A percentile compares a stretch with the other conserved stretches of the same genome.
phyloP scores from a whole-genome alignment of 2,329 filamentous ascomycete species.

The Tolypocladium album region DNA sequence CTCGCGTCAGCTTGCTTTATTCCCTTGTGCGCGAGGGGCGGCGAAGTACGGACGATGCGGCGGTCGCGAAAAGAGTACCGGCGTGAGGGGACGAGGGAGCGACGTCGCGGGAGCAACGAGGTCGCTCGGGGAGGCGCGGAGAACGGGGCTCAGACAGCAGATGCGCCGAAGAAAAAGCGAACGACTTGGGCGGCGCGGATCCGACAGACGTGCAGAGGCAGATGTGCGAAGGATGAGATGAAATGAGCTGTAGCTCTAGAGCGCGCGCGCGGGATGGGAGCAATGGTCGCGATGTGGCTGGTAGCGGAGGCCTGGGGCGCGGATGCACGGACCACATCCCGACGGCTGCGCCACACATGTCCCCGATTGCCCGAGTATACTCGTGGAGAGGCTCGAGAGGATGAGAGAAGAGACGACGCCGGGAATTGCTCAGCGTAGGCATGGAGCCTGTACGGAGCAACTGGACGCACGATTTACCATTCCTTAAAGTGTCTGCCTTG shows the following conservation, averaged over 20 bases:
- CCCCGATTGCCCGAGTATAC: too few relatives aligned
- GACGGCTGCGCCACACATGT: background rate
- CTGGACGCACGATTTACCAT: too few relatives aligned
- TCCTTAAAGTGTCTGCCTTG: background rate
- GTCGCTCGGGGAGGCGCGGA: background rate
- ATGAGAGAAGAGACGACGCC: background rate
- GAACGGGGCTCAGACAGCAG: too few relatives aligned
- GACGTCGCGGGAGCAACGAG: background rate
- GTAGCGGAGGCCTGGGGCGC: background rate
- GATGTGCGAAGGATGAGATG: background rate
- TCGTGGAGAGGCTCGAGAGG: too few relatives aligned
- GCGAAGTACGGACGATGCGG: background rate
- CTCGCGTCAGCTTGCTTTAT: background rate
- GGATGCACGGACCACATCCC: background rate
- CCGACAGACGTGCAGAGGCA: background rate
- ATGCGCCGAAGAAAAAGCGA: background rate
- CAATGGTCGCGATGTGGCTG: background rate
- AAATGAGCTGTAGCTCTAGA: background rate
- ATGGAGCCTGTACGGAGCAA: background rate
- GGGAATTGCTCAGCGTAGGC: too few relatives aligned
- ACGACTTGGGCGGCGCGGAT: background rate
- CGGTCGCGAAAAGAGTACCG: background rate
- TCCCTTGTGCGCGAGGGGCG: background rate
- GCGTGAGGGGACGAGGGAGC: background rate
- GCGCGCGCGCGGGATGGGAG: background rate